Conservation (phyloP, 1,284 basidiomycete species). For the Leccinum pachyderme region DNA sequence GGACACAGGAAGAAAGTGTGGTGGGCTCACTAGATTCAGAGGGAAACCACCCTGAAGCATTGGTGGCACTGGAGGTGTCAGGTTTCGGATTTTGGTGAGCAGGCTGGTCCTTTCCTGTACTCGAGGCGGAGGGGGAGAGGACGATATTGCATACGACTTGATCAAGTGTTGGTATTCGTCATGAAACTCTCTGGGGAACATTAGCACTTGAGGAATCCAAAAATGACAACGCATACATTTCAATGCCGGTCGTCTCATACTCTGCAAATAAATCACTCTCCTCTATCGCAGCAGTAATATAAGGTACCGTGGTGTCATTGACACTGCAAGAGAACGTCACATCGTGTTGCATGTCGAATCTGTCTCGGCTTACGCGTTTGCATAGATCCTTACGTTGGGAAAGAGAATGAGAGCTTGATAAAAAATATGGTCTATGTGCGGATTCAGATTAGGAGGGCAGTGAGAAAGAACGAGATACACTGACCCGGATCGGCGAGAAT, state of each 20-base stretch:
- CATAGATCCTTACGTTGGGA: slow-evolving; percentile 74
- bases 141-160: slow-evolving; percentile 45
- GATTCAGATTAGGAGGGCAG: slow-evolving; percentile 9
- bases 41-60: slow-evolving; percentile 66
- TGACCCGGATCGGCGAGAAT: slow-evolving; percentile 85
- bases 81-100: slow-evolving; percentile 37
- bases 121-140: slow-evolving; percentile 29
- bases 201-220: slow-evolving; percentile 10
- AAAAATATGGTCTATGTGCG: slow-evolving; percentile 63
- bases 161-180: slow-evolving; percentile 58
- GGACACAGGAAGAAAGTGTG: background rate
- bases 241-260: slow-evolving; percentile 54
- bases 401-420: slow-evolving; percentile 74
- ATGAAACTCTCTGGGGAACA: slow-evolving; percentile 46
- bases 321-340: slow-evolving; percentile 39
- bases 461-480: slow-evolving; percentile 17
- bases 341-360: background rate
- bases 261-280: slow-evolving; percentile 65
- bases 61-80: slow-evolving; percentile 56
- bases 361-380: slow-evolving; percentile 62
- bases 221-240: slow-evolving; percentile 48
- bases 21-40: slow-evolving; percentile 61
- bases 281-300: slow-evolving; percentile 75
- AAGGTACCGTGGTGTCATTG: slow-evolving; percentile 82
- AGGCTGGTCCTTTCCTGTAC: slow-evolving; percentile 33